Evolutionary conservation across 768 basidiomycete species (phyloP).

Genomic region (Russula foetens): DNA sequence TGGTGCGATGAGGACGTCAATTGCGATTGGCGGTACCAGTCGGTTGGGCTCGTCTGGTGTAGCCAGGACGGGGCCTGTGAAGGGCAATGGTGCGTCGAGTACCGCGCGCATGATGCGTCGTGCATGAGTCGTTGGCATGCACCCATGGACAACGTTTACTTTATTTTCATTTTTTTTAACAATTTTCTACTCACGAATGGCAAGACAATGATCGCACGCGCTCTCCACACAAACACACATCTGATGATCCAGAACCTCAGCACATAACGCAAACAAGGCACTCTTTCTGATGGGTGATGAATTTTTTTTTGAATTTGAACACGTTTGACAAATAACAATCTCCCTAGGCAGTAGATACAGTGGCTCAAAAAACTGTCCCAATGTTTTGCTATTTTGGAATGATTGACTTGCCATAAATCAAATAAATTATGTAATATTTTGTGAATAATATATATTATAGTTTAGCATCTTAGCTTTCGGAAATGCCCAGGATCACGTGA

Average conservation of each 20-base stretch:
- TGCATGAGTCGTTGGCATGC: background rate
- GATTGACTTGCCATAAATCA: too few species aligned
- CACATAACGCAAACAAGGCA: too few species aligned
- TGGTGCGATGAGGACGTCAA: background rate
- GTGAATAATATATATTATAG: too few species aligned
- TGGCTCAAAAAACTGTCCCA: too few species aligned
- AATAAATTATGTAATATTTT: too few species aligned
- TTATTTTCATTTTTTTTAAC: background rate
- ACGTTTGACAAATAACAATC: too few species aligned
- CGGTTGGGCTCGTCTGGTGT: background rate
- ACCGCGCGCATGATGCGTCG: conserved; percentile 1
- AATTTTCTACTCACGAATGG: conserved; percentile 7
- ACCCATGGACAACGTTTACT: background rate
- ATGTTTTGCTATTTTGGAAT: too few species aligned
- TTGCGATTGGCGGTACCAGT: background rate
- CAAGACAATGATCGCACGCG: background rate
- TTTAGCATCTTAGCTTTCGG: too few species aligned
- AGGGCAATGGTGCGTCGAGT: background rate
- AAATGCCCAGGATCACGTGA: too few species aligned
- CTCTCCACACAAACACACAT: background rate
- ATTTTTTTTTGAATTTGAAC: background rate
- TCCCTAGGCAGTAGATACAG: too few species aligned
- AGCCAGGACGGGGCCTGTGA: background rate
- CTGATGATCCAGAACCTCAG: conserved; percentile 2
- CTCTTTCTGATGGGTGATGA: background rate